Conservation (phyloP, 2,329 filamentous ascomycete genomes). For the Chrysoporthe deuterocubensis region DNA sequence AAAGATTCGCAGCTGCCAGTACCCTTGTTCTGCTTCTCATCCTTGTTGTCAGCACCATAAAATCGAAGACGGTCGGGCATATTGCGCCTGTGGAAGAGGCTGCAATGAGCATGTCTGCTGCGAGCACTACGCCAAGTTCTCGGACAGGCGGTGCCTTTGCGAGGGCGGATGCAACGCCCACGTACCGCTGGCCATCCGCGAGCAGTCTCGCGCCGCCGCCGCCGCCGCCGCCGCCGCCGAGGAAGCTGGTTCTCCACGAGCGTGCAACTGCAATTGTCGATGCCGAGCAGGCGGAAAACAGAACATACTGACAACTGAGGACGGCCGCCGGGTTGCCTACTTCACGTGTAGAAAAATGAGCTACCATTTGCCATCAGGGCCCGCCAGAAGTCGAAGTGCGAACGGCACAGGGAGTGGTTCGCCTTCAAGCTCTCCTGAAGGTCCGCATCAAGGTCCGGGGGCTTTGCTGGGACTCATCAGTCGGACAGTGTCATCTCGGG, state of each 20-base stretch:
- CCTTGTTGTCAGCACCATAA: conserved; percentile 5
- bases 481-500: not conserved
- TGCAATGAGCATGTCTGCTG: conserved; percentile 2
- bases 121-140: not conserved
- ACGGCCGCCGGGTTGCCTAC: conserved; percentile 10
- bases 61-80: not conserved
- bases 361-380: not conserved
- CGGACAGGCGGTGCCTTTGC: not conserved
- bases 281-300: not conserved
- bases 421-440: not conserved
- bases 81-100: not conserved
- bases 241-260: too few species aligned
- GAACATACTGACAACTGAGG: not conserved
- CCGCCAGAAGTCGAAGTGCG: not conserved
- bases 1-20: not conserved
- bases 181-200: not conserved
- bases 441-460: not conserved
- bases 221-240: too few species aligned
- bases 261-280: not conserved
- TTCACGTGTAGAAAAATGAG: conserved; percentile 17
- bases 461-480: not conserved
- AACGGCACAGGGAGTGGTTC: not conserved
- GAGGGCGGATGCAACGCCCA: not conserved
- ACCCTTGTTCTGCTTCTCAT: not conserved
- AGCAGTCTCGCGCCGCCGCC: not conserved